Evolutionary conservation across 768 basidiomycete species (phyloP), one percentile per base, ranked within the genome.

Genomic region (Rhodocollybia butyracea): DNA sequence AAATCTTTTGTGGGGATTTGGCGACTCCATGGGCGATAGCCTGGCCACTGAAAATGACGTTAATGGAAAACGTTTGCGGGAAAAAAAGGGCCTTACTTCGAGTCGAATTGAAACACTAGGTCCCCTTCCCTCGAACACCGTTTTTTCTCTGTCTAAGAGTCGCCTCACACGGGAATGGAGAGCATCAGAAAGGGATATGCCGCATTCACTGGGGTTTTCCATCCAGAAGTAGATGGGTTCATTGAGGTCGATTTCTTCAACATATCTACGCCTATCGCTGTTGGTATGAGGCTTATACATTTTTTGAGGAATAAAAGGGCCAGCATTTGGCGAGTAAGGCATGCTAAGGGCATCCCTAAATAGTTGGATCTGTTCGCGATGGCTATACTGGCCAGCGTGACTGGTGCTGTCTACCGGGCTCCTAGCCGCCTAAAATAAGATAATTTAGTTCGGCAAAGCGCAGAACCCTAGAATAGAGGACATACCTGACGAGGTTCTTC

Each of bases 1-100:
- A 90, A 91, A 68, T 91, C 89, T 66, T 84, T 83, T 1, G 89
- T 91, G 7, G 89, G 89, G 57, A 91, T 91, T 65, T 91, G 89
- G 54, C 86, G 79, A 54, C 84, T 87, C 88, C 88, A 91, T 43
- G 82, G 78, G 29, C 81, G 73, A 60, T 91, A 91, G 1, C 89
- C 88, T 4, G 88, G 88, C 89, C 89, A 91, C 89, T 91, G 57
- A 17, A 57, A 21, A 56, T 55, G 40, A 1, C 24, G 32, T 47
- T 51, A 26, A 60, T 55, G 17, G 11, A n/a, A 36, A 22, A 36
- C 46, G 27, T 32, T 19, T 5, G 22, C 21, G 22, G 22, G 15
- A 15, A 15, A 52, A 31, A 11, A 11, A 43, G 30, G 45, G 48
- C 59, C 79, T 61, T 60, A 85, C 89, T 76, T 89, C 86, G 24